Base-by-base conservation (phyloP, 352 stramenopile species). In the Phytopythium helicoides region DNA sequence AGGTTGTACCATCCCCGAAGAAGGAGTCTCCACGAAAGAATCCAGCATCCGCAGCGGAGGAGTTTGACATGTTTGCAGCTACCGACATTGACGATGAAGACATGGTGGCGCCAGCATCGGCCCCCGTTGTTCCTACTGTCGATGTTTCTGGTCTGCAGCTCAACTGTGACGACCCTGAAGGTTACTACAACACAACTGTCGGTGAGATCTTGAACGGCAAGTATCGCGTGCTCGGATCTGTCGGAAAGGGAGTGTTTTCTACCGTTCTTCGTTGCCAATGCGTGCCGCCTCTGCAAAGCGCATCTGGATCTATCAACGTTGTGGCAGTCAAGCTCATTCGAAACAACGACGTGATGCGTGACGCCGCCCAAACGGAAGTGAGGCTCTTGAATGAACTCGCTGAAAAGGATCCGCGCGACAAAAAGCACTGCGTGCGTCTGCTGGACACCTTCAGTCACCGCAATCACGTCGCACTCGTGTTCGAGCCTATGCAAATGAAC, bases 331-430 rank as follows among this genome's bases (percentile, higher is more conserved):
- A 97, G 47, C 68, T 97, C 6, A 91, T 97, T 59, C 85, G 97
- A 10, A 98, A 97, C 72, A 99, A 99, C 65, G 96, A 99, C 46
- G 89, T 96, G 18, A 99, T 99, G 97, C 84, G 87, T 6, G 98
- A 99, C 49, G 96, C 96, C 3, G 95, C 95, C 3, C 68, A 95
- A 58, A 92, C 67, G 0, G 91, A 97, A 56, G 63, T 95, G 14
- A 75, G 68, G 41, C 55, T 97, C 2, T 58, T 98, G n/a, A 73
- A 79, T 1, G 74, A 93, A 40, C 62, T 98, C 3, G 61, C 78
- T 0, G 67, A 67, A n/a, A 58, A 70, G 4, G 89, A 96, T 38
- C 60, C 70, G 19, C 71, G 86, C 10, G 77, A 94, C 47, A 91
- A 86, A 50, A 91, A 92, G 37, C 83, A 96, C 53, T 91, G 87